These are phyloP conservation scores for Juglanconis sp. DNA, from an alignment of 2,329 filamentous ascomycete species.

Conservation along the genomic window DNA sequence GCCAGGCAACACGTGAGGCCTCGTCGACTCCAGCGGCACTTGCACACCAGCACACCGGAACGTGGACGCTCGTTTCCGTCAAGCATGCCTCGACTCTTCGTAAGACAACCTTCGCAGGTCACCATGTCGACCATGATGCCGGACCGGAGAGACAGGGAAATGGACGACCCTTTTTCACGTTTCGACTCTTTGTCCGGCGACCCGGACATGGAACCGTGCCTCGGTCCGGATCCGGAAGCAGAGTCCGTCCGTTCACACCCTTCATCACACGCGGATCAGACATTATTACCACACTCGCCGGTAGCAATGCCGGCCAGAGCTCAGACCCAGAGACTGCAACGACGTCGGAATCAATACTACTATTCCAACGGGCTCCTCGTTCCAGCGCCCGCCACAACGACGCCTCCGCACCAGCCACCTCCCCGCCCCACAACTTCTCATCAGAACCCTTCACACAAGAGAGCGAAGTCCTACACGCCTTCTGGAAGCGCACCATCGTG, in stretches of 20 bases:
- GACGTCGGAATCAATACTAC: conserved; percentile 12
- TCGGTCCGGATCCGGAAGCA: conserved; percentile 7
- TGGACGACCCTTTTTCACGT: conserved; percentile 6
- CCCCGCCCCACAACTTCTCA: neutral
- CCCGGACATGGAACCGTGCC: neutral
- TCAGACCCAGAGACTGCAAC: conserved; percentile 15
- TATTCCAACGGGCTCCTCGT: conserved; percentile 9
- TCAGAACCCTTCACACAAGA: neutral
- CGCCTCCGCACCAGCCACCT: neutral
- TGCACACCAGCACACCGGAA: neutral
- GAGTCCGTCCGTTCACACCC: conserved; percentile 15
- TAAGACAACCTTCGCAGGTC: neutral
- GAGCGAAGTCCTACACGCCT: conserved; percentile 6
- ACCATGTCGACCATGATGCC: neutral
- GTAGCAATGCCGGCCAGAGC: neutral
- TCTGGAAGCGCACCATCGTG: conserved; percentile 8
- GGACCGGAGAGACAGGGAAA: neutral
- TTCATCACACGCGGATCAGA: conserved; percentile 11
- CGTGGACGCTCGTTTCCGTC: neutral
- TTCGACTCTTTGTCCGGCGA: conserved; percentile 6
- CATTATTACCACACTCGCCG: neutral
- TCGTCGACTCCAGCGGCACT: neutral
- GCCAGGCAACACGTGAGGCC: neutral
- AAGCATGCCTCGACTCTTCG: conserved; percentile 3
- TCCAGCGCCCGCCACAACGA: conserved; percentile 2